phyloP scores from a whole-genome alignment of 306 rosid species.

The Lotus japonicus region DNA sequence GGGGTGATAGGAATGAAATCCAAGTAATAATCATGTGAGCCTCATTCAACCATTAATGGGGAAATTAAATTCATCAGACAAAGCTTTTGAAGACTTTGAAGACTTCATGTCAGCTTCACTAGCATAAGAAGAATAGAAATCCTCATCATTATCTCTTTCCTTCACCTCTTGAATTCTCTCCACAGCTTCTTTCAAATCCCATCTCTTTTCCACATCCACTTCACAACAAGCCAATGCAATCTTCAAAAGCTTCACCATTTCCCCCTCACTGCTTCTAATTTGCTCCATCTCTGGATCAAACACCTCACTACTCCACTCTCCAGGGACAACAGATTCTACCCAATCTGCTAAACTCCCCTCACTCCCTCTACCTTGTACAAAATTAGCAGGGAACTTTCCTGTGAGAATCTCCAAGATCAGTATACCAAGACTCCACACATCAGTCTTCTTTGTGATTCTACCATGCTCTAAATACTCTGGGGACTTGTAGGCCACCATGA shows the following conservation, averaged over 20 bases:
- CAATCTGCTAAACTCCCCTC: slow-evolving; percentile 51
- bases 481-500: slow-evolving; percentile 68
- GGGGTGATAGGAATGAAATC: background rate
- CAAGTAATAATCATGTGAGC: background rate
- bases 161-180: slow-evolving; percentile 52
- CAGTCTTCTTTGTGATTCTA: slow-evolving; percentile 75
- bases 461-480: slow-evolving; percentile 67
- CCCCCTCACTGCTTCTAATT: slow-evolving; percentile 16
- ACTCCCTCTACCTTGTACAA: slow-evolving; percentile 40
- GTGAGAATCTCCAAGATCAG: slow-evolving; percentile 62
- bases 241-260: slow-evolving; percentile 56
- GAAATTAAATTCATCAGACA: slow-evolving; percentile 27
- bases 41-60: slow-evolving; percentile 13
- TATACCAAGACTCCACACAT: slow-evolving; percentile 80
- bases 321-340: slow-evolving; percentile 40
- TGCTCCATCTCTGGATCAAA: slow-evolving; percentile 50
- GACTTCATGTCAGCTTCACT: slow-evolving; percentile 29
- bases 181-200: slow-evolving; percentile 57
- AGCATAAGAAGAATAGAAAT: background rate
- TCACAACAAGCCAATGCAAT: slow-evolving; percentile 69
- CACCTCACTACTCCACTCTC: slow-evolving; percentile 44
- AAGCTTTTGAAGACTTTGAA: slow-evolving; percentile 21
- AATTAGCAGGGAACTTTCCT: slow-evolving; percentile 48
- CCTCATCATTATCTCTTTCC: slow-evolving; percentile 19
- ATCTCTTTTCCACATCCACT: slow-evolving; percentile 57